Base-by-base conservation (phyloP, 2,329 filamentous ascomycete genomes). In the Colletotrichum australisinense region DNA sequence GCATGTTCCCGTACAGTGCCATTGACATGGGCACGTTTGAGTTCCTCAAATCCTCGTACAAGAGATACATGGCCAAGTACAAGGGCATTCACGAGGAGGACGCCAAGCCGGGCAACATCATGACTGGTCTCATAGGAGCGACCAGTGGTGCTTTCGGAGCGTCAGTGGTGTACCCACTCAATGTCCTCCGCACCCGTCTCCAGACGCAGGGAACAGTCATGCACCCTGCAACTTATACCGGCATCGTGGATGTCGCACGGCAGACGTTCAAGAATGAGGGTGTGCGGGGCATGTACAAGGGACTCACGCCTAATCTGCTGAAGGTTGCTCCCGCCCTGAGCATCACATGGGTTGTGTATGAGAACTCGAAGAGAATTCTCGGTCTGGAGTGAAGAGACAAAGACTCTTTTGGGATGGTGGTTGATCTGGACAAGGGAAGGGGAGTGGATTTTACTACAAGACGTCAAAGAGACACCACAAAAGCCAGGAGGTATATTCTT, bases 21-120 rank as follows among this genome's bases (percentile, higher is more conserved):
- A 97, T 99, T 80, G 97, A 99, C 80, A 93, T 99, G 79, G 95
- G 94, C 76, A 98, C 95, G 0, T 99, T 98, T 79, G 97, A 99
- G 84, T 91, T 97, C 73, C 89, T 98, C 74, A 99, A 99, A 84
- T 91, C 90, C 60, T 88, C 88, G 8, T 91, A 97, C 75, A 89
- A 93, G 42, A 84, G 84, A 4, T 92, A 92, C 76, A 93, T 95
- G 79, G 93, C 95, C 14, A 91, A 90, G 71, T 84, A 88, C 42
- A 84, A 90, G 11, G 91, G 92, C 56, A 92, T 94, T 76, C 92
- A 95, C 78, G 94, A 98, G 81, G 94, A 97, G 76, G 95, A 98
- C 77, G 92, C 94, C 53, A 88, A 90, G 46, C 93, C 94, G 7
- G 93, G 93, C 74, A 97, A 96, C 75, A 91, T 98, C 77, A 90